A percentile compares a stretch with the other conserved stretches of the same genome.
phyloP scores from a whole-genome alignment of 2,329 filamentous ascomycete genomes.

The Grosmannia serpens region DNA sequence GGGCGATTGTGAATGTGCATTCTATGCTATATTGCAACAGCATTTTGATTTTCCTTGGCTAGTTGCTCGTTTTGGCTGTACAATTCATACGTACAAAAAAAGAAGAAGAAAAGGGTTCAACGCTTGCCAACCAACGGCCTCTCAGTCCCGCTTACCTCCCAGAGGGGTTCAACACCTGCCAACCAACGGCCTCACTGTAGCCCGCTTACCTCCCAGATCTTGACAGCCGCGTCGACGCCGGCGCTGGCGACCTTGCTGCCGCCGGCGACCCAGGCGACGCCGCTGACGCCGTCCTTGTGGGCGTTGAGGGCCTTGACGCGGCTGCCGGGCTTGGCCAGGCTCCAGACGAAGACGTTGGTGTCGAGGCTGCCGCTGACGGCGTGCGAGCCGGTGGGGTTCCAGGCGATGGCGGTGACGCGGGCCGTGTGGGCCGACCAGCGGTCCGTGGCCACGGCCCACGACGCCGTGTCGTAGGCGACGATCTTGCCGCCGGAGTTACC shows the following conservation, averaged over 20 bases:
- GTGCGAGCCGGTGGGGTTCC: slow-evolving; percentile 68
- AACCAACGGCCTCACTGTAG: slow-evolving; percentile 34
- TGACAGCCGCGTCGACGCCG: slow-evolving; percentile 82
- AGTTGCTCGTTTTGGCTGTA: too few species aligned
- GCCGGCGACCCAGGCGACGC: slow-evolving; percentile 63
- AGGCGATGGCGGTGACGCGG: slow-evolving; percentile 49
- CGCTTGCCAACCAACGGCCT: too few species aligned
- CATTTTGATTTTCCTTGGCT: too few species aligned
- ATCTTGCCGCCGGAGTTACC: slow-evolving; percentile 84
- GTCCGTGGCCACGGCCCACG: slow-evolving; percentile 66
- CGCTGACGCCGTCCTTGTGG: slow-evolving; percentile 92
- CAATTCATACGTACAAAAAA: not conserved
- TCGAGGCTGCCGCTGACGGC: slow-evolving; percentile 79
- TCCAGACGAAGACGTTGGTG: slow-evolving; percentile 90
- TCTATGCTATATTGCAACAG: not conserved
- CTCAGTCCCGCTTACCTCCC: too few species aligned
- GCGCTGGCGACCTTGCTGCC: slow-evolving; percentile 60
- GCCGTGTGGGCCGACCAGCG: slow-evolving; percentile 52
- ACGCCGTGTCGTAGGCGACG: slow-evolving; percentile 55
- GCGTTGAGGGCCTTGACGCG: slow-evolving; percentile 76
- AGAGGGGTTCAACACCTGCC: too few species aligned
- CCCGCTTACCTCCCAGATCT: slow-evolving; percentile 66
- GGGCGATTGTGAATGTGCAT: not conserved
- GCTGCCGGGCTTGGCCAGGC: slow-evolving; percentile 68
- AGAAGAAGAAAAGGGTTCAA: too few species aligned